Evolutionary conservation across 2,329 filamentous ascomycete species (phyloP), one percentile per base, ranked within the genome.

Genomic region (Diaporthe citriasiana): DNA sequence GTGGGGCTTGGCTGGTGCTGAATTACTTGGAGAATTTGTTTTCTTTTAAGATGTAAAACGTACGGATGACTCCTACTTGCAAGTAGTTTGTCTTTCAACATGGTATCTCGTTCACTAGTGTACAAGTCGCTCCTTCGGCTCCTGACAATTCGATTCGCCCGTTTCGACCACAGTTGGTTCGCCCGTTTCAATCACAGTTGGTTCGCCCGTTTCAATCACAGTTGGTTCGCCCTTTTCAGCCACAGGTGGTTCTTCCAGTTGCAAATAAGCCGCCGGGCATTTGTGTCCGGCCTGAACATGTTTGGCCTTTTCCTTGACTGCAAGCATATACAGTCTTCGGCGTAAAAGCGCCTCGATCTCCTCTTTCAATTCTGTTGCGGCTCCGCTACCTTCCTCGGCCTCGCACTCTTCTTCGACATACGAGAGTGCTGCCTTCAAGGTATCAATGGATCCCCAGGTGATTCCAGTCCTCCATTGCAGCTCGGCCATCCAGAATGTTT

Each of bases 401-500:
- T 19, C 30, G 7, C 30, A 9, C 25, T 17, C 30, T 22, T 22
- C 8, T 10, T 56, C 30, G 53, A 2, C 17, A 35, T 4, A 35
- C 30, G 27, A 30, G 7, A 57, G 19, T 38, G 55, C 55, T 12
- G 30, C 17, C 22, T 60, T 72, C 56, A 65, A 30, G 33, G 60
- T 55, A 3, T 38, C 30, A 47, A 65, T 72, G 3, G 70, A 72
- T 6, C 57, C 38, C 9, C 33, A 19, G 6, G 55, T 25, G 1
- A 10, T 35, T 15, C 57, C 70, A 5, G 45, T 42, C 7, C 70
- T 50, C 70, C 70, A 72, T 30, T 63, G n/a, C n/a, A 72, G 33
- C 56, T 72, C 70, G 3, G 70, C 51, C 4, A 33, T 55, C 70
- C 70, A 72, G n/a, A 72, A 65, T 2, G 10, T 40, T 15, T 53